Evolutionary conservation across 2,329 filamentous ascomycete genomes (phyloP), one percentile per base, ranked within the genome.

Genomic region (Pochonia chlamydosporia): DNA sequence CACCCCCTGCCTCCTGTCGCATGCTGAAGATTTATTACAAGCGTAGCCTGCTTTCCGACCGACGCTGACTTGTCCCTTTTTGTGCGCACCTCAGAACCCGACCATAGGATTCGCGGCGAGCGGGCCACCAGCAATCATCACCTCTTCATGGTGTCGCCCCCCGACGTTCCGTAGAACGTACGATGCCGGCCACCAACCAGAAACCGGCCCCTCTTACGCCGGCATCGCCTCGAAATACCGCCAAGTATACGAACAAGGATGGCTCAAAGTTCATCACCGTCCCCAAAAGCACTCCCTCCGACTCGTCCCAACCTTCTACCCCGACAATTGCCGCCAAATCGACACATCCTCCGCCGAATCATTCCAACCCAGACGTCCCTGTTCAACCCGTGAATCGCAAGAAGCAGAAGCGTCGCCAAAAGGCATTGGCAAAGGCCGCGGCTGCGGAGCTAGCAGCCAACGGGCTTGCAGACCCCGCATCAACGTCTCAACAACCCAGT

Each of bases 341-440:
- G 62, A 48, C 59, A 58, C 51, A 61, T 55, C 50, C 54, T 57
- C 52, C 56, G 53, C 35, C 55, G 56, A 62, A 49, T 51, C 51
- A 48, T 48, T 49, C 50, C 49, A 56, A 52, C 40, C 44, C 49
- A 50, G 60, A 67, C 51, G 52, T 51, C 42, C 57, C 66, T 40
- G 69, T 73, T 39, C 73, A 72, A 39, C 61, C 74, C 8, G 85
- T 91, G 44, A 96, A 96, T 69, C 83, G 88, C 63, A 96, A 96
- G 76, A 97, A 96, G 74, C 87, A 93, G 67, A 96, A 96, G 75
- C 82, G 91, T 56, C 81, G 91, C 55, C 85, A 88, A 62, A 96
- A 96, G 68, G 87, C 86, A 28, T 86, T 88, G 26, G 85, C 84
- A 51, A 81, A 85, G 61, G 79, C 79, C 25, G 81, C 79, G 23